Evolutionary conservation across 768 basidiomycete species (phyloP).

Genomic region (Auriscalpium vulgare): DNA sequence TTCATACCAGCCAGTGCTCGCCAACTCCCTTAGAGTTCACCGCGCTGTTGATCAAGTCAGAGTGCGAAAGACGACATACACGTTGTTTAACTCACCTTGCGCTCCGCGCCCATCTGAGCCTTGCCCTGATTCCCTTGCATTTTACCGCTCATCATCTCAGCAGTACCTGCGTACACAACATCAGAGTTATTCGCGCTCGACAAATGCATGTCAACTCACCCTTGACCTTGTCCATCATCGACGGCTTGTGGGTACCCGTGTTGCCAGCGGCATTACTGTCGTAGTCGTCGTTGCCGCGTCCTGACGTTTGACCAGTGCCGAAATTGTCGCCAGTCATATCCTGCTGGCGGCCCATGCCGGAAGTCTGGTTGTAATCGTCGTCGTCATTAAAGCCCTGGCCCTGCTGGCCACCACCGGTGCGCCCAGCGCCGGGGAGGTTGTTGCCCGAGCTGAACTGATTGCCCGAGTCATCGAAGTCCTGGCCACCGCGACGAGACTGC

Average conservation of each 20-base stretch:
- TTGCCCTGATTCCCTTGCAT: constrained; percentile 3
- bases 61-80: not conserved
- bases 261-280: too few species aligned
- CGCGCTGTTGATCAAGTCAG: not conserved
- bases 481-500: not conserved
- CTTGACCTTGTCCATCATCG: constrained; percentile 3
- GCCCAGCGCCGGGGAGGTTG: too few species aligned
- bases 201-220: constrained; percentile 2
- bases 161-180: constrained; percentile 2
- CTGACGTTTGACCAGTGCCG: too few species aligned
- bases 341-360: not conserved
- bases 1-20: too few species aligned
- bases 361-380: not conserved
- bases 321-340: not conserved
- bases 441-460: too few species aligned
- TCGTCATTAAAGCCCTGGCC: not conserved
- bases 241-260: not conserved
- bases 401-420: not conserved
- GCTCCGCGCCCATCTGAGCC: constrained; percentile 8
- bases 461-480: too few species aligned
- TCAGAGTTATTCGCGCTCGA: not conserved
- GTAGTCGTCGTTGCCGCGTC: not conserved
- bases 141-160: constrained; percentile 11
- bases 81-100: constrained; percentile 5
- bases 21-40: not conserved